Base-by-base conservation (phyloP, 768 basidiomycete species). In the Daedaleopsis nitida region DNA sequence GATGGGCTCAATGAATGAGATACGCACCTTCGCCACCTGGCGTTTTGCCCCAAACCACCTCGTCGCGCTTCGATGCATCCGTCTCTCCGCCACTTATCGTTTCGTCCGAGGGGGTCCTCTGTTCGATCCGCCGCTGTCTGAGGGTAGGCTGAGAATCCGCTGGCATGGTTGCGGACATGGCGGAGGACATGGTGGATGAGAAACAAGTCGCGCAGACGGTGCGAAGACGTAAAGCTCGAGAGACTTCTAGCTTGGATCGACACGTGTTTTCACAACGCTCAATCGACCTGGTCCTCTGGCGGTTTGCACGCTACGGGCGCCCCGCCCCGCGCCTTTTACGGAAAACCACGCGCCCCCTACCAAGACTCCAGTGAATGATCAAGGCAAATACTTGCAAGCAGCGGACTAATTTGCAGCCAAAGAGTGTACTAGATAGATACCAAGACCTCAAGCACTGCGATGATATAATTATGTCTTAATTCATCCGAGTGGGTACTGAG, bases 41-140 rank as follows among this genome's bases (percentile, higher is more conserved):
- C 0, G 92, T 94, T 74, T 94, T 92, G 11, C 94, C 94, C 89
- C 91, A 94, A 1, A 94, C 91, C 24, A 92, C 79, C 60, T 92
- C 90, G 34, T 81, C 80, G 32, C 71, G 66, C 34, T 65, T 66
- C 2, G 52, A 50, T 14, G 49, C 13, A 19, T 54, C 52, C n/a
- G 39, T 32, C n/a, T 52, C 44, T 43, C 42, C 48, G 59, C 59
- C 49, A 14, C 55, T 52, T 55, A 61, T 23, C 17, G 53, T 60
- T 48, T 56, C 59, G 52, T 66, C 60, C 47, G 55, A 61, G 16
- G 45, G n/a, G 12, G 38, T 54, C 58, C 38, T 53, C 19, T 44
- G 58, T 43, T 44, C 50, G 32, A 44, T 57, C 27, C 66, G 63
- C 39, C 70, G 57, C 19, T 68, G 67, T 38, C 70, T 63, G 51